Conservation (phyloP, 495 filamentous ascomycete species). For the Aspergillus sparsus region DNA sequence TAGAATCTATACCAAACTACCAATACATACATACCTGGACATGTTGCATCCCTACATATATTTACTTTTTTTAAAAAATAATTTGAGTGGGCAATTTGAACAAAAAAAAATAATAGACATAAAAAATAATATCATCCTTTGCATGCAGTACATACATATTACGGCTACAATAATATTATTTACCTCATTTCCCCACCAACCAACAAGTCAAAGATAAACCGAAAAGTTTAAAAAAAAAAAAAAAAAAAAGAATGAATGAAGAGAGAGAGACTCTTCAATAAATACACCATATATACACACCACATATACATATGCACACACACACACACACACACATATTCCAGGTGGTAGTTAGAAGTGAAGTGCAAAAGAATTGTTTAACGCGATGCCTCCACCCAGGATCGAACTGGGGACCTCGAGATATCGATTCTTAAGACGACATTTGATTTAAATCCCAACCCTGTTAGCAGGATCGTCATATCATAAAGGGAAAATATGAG, state of each 20-base stretch:
- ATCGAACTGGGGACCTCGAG: constrained; percentile 20
- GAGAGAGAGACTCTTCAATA: background rate
- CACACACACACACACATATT: background rate
- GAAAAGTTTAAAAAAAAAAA: background rate
- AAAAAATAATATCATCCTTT: no score
- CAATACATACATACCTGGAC: no score
- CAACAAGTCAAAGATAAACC: background rate
- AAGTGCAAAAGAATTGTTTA: background rate
- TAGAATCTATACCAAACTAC: no score
- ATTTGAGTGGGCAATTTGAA: no score
- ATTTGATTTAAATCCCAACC: constrained; percentile 1
- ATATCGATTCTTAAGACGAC: constrained; percentile 6
- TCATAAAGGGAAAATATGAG: constrained; percentile 10
- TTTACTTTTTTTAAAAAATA: no score
- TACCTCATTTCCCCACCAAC: background rate
- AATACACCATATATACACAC: no score
- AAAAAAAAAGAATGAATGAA: background rate
- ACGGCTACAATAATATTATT: background rate
- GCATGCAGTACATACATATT: no score
- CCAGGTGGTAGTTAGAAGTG: background rate
- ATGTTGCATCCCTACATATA: no score
- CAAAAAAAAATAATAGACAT: no score
- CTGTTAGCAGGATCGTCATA: constrained; percentile 20
- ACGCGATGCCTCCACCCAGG: constrained; percentile 15
- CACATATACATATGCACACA: no score